These are phyloP conservation scores for Blastobotrys buckinghamii DNA, from an alignment of 1,139 yeast species.

Conservation along the genomic window DNA sequence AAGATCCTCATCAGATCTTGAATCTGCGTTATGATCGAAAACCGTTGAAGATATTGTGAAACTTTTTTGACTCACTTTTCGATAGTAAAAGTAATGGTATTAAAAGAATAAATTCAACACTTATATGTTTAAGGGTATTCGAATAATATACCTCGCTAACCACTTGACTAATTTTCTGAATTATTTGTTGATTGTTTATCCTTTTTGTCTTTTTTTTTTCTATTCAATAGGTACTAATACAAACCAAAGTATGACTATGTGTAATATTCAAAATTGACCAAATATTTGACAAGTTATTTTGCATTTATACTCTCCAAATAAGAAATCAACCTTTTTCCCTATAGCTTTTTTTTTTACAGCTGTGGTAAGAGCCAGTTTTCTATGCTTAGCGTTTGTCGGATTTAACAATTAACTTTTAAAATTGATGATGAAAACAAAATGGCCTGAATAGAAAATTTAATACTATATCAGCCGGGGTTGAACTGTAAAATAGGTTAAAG, in stretches of 20 bases:
- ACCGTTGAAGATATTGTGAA: slow-evolving; percentile 1
- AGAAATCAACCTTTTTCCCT: too few species aligned
- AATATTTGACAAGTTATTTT: background rate
- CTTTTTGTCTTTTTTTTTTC: background rate
- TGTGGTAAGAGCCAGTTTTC: too few species aligned
- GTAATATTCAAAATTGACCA: background rate
- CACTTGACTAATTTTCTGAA: background rate
- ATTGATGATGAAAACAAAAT: too few species aligned
- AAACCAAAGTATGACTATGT: background rate
- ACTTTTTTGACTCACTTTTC: background rate
- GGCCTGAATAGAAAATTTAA: too few species aligned
- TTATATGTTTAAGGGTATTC: too few species aligned
- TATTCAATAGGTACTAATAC: background rate
- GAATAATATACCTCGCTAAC: background rate
- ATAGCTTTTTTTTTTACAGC: too few species aligned
- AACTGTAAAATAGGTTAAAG: too few species aligned
- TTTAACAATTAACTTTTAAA: too few species aligned
- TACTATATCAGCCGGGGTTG: too few species aligned
- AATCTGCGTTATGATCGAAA: background rate
- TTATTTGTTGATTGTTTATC: background rate
- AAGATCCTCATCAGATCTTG: slow-evolving; percentile 8
- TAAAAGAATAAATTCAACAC: background rate
- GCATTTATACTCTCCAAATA: background rate
- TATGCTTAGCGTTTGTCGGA: too few species aligned
- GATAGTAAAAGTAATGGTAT: background rate